Conservation (phyloP, 2,329 filamentous ascomycete genomes). For the Paracorniculantispora psalliotae region DNA sequence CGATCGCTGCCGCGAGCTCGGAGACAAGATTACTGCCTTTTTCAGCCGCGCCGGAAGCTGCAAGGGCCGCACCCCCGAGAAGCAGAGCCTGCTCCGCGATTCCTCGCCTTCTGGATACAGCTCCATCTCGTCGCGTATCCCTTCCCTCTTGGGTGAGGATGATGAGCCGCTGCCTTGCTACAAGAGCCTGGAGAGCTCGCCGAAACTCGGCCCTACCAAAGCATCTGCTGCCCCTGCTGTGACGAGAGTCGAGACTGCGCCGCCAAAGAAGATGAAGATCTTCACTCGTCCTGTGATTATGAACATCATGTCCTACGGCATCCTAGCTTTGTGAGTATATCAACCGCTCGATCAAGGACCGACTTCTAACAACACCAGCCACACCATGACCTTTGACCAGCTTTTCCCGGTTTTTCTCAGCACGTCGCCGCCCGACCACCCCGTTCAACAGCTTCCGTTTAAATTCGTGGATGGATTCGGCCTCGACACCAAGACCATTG, state of each 20-base stretch:
- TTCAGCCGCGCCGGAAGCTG: constrained; percentile 31
- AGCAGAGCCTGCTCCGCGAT: constrained; percentile 58
- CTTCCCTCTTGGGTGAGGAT: constrained; percentile 23
- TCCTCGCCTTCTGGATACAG: constrained; percentile 62
- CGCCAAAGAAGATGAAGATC: constrained; percentile 40
- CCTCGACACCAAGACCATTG: constrained; percentile 76
- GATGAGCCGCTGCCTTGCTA: constrained; percentile 67
- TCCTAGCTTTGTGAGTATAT: constrained; percentile 82
- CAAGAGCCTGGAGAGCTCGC: constrained; percentile 54
- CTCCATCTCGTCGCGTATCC: constrained; percentile 27
- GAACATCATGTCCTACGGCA: constrained; percentile 85
- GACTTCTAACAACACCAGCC: constrained; percentile 46
- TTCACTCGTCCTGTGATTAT: constrained; percentile 83
- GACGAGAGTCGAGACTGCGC: constrained; percentile 16
- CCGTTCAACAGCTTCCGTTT: constrained; percentile 65
- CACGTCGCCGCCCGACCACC: constrained; percentile 50
- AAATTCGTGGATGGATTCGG: constrained; percentile 85
- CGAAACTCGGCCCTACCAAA: constrained; percentile 34
- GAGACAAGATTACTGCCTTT: constrained; percentile 59
- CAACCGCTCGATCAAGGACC: constrained; percentile 1
- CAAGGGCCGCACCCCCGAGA: constrained; percentile 43
- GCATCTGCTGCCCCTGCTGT: constrained; percentile 19
- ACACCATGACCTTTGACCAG: constrained; percentile 95
- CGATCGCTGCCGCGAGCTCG: constrained; percentile 72
- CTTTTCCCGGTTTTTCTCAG: constrained; percentile 89